A percentile compares a stretch with the other conserved stretches of the same genome.
Evolutionary conservation across 75 land plant species (phyloP).

Genomic region (Adiantum capillusveneris): DNA sequence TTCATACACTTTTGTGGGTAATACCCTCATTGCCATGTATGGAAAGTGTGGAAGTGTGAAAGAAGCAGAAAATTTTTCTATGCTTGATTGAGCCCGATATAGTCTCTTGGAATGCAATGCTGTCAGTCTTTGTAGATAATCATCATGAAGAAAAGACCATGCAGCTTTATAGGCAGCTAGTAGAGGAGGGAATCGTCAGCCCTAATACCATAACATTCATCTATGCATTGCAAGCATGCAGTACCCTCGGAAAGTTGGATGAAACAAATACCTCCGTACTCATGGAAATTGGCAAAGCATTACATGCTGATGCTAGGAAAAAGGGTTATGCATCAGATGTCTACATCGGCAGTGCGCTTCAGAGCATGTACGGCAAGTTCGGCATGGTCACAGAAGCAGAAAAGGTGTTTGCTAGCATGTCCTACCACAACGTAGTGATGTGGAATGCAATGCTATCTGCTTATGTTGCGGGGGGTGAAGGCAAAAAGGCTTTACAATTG

Average conservation of each 20-base stretch:
- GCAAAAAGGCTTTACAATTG: slow-evolving; percentile 10
- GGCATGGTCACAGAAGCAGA: slow-evolving; percentile 3
- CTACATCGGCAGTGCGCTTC: background rate
- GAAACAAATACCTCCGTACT: too few relatives aligned
- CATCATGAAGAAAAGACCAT: slow-evolving; percentile 15
- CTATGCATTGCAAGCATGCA: background rate
- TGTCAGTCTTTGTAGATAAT: slow-evolving; percentile 20
- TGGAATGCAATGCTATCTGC: slow-evolving; percentile 16
- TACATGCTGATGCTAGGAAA: background rate
- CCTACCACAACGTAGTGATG: background rate
- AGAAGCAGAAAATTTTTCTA: slow-evolving; percentile 20
- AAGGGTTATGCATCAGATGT: slow-evolving; percentile 1
- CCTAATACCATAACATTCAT: background rate
- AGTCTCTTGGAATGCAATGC: slow-evolving; percentile 41
- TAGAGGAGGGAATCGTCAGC: background rate
- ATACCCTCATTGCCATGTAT: slow-evolving; percentile 7
- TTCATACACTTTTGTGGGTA: background rate
- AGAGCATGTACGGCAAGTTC: slow-evolving; percentile 7
- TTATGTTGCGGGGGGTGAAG: slow-evolving; percentile 5
- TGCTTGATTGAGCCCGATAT: slow-evolving; percentile 23
- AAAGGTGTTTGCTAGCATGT: slow-evolving; percentile 1
- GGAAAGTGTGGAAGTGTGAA: slow-evolving; percentile 9
- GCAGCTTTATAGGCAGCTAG: background rate
- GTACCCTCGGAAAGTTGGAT: background rate
- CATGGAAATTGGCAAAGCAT: background rate